These are phyloP conservation scores for Backusella macrospora DNA, from an alignment of 192 early-diverging fungal genomes.

Conservation along the genomic window DNA sequence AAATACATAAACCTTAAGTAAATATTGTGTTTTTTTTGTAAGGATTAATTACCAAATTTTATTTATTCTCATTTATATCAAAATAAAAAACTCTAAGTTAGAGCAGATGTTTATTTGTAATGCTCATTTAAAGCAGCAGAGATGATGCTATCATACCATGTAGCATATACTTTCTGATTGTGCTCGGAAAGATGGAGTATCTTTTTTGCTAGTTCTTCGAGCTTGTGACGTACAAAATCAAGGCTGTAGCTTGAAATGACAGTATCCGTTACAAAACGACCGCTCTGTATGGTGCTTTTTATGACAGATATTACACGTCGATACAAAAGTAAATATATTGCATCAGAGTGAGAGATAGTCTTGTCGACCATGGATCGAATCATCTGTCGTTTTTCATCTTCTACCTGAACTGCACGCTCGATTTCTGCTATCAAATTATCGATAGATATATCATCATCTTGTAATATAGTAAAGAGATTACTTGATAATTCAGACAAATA, in stretches of 20 bases:
- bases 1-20: no score
- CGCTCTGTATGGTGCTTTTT: slow-evolving; percentile 30
- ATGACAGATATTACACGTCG: slow-evolving; percentile 38
- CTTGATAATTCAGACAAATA: slow-evolving; percentile 16
- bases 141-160: slow-evolving; percentile 40
- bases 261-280: slow-evolving; percentile 34
- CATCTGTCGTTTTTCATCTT: slow-evolving; percentile 17
- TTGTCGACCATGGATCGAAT: slow-evolving; percentile 50
- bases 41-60: no score
- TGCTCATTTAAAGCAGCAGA: background rate
- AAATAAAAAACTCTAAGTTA: no score
- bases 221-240: slow-evolving; percentile 22
- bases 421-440: slow-evolving; percentile 41
- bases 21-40: no score
- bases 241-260: slow-evolving; percentile 39
- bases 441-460: slow-evolving; percentile 30
- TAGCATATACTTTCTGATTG: slow-evolving; percentile 45
- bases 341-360: slow-evolving; percentile 43
- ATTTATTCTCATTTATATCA: no score
- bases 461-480: slow-evolving; percentile 34
- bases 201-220: slow-evolving; percentile 33
- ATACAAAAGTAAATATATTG: slow-evolving; percentile 42
- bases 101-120: background rate
- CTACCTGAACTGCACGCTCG: slow-evolving; percentile 11
- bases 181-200: slow-evolving; percentile 32